Evolutionary conservation across 2,329 filamentous ascomycete genomes (phyloP).

Genomic region (Alternaria postmessia): DNA sequence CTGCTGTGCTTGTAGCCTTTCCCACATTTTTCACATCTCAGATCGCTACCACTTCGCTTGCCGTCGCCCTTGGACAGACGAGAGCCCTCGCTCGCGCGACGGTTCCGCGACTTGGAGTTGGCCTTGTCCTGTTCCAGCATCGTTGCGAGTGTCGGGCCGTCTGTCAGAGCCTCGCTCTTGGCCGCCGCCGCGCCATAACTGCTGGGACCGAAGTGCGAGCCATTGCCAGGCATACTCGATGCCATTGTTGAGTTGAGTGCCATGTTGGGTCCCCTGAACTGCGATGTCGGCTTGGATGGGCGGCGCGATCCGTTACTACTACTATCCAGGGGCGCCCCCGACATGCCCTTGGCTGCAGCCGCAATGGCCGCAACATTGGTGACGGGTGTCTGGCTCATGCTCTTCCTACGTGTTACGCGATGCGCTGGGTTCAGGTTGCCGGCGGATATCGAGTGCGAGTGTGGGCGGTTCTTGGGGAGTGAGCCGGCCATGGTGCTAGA

Average conservation of each 20-base stretch:
- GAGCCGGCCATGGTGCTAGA: slow-evolving; percentile 63
- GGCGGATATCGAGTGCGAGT: slow-evolving; percentile 82
- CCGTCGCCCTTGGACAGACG: slow-evolving; percentile 80
- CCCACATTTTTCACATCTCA: slow-evolving; percentile 96
- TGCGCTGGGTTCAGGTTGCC: slow-evolving; percentile 81
- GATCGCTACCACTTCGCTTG: slow-evolving; percentile 81
- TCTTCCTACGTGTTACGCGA: slow-evolving; percentile 91
- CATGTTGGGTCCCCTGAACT: slow-evolving; percentile 55
- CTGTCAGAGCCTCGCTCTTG: slow-evolving; percentile 69
- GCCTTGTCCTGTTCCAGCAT: slow-evolving; percentile 56
- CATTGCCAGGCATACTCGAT: slow-evolving; percentile 70
- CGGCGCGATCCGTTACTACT: slow-evolving; percentile 63
- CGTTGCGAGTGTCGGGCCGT: slow-evolving; percentile 67
- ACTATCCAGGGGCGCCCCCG: slow-evolving; percentile 66
- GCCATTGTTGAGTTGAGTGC: slow-evolving; percentile 71
- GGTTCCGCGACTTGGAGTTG: slow-evolving; percentile 62
- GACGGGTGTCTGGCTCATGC: slow-evolving; percentile 78
- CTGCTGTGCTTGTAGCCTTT: slow-evolving; percentile 99
- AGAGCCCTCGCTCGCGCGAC: slow-evolving; percentile 84
- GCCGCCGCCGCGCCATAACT: slow-evolving; percentile 47
- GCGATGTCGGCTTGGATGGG: slow-evolving; percentile 66
- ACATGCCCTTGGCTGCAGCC: slow-evolving; percentile 70
- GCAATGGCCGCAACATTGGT: slow-evolving; percentile 79
- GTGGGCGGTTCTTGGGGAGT: slow-evolving; percentile 73
- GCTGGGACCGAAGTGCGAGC: slow-evolving; percentile 46